phyloP scores from a whole-genome alignment of 2,329 filamentous ascomycete species.

The Aspergillus sp. region DNA sequence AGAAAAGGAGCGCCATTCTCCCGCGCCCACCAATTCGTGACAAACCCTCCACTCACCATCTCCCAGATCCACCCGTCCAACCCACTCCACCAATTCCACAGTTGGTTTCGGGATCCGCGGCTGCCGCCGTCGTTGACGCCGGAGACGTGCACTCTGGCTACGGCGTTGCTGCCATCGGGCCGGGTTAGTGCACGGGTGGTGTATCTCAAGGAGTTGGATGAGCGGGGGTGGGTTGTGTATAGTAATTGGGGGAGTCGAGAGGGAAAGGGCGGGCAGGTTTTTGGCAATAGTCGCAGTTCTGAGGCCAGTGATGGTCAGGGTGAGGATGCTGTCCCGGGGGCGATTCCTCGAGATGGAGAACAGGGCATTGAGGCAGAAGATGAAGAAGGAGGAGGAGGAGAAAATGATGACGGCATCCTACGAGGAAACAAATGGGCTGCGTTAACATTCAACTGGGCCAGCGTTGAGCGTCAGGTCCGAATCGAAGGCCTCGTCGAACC shows the following conservation, averaged over 20 bases:
- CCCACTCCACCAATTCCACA: constrained; percentile 77
- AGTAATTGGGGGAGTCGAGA: constrained; percentile 74
- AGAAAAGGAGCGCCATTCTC: constrained; percentile 20
- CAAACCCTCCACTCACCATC: constrained; percentile 35
- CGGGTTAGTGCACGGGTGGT: constrained; percentile 78
- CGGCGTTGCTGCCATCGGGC: constrained; percentile 72
- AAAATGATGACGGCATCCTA: not conserved
- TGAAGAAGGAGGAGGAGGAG: constrained; percentile 15
- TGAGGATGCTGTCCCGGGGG: too few species aligned
- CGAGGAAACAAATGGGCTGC: constrained; percentile 64
- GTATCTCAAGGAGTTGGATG: constrained; percentile 91
- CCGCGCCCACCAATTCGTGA: constrained; percentile 37
- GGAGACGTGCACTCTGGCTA: constrained; percentile 82
- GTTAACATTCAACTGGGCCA: constrained; percentile 85
- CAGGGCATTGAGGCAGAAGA: constrained; percentile 27
- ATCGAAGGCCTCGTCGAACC: constrained; percentile 71
- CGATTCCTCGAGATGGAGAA: too few species aligned
- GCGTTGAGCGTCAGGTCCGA: constrained; percentile 78
- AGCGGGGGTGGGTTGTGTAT: constrained; percentile 78
- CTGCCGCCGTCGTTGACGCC: constrained; percentile 59
- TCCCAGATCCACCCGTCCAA: constrained; percentile 35
- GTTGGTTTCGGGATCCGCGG: constrained; percentile 75
- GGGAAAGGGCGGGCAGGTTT: constrained; percentile 36
- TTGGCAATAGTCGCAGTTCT: constrained; percentile 16
- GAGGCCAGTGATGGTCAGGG: too few species aligned